Conservation (phyloP, 345 rosid genomes). For the Lumnitzera littorea region DNA sequence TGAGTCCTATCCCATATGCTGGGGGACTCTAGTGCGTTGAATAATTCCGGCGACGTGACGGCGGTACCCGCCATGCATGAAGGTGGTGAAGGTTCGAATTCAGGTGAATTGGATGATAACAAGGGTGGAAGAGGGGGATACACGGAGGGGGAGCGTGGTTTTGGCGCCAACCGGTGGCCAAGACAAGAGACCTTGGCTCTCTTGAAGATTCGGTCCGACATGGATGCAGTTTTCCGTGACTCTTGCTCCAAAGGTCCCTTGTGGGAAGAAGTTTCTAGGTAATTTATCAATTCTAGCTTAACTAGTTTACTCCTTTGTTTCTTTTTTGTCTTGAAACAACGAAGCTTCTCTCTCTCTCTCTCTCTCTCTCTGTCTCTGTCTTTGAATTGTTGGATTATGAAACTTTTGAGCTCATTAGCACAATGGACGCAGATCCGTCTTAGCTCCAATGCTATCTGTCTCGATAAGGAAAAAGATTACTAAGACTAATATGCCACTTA, state of each 20-base stretch:
- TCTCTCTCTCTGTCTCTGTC: too few species aligned
- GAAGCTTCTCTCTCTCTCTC: too few species aligned
- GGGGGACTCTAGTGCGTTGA: constrained; percentile 6
- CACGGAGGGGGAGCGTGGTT: constrained; percentile 24
- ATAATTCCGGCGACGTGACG: constrained; percentile 1
- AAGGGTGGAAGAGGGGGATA: constrained; percentile 11
- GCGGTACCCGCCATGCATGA: not conserved
- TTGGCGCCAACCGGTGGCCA: constrained; percentile 22
- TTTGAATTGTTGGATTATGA: too few species aligned
- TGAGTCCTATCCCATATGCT: not conserved
- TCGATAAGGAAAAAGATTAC: too few species aligned
- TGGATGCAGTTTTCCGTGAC: constrained; percentile 44
- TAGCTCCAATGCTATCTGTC: too few species aligned
- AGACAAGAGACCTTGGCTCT: constrained; percentile 48
- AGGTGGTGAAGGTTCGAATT: constrained; percentile 13
- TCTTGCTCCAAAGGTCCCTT: constrained; percentile 42
- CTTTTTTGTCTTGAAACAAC: not conserved
- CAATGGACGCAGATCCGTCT: too few species aligned
- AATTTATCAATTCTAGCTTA: not conserved
- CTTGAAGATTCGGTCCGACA: constrained; percentile 39
- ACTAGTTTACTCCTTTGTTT: not conserved
- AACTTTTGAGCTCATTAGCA: too few species aligned
- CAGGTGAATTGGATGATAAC: not conserved
- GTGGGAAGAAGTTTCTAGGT: constrained; percentile 65
- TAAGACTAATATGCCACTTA: too few species aligned